Conservation (phyloP, 2,329 filamentous ascomycete genomes). For the Pleurostoma richardsiae region DNA sequence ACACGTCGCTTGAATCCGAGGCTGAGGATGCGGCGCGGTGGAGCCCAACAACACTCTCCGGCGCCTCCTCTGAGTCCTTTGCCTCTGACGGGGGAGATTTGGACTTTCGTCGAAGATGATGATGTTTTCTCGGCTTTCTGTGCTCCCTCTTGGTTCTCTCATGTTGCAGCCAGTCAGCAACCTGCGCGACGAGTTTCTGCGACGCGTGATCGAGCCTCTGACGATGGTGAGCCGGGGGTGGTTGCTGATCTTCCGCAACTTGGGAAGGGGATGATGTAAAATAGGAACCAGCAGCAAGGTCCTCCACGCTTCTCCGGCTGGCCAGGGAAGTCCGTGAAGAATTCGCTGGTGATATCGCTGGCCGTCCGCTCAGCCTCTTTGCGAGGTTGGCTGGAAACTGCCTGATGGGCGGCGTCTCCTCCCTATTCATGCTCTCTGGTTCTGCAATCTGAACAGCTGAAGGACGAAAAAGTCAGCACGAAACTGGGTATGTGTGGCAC, state of each 20-base stretch:
- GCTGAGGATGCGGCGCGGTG: conserved; percentile 49
- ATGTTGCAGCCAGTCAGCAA: conserved; percentile 77
- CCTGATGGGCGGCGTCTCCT: conserved; percentile 32
- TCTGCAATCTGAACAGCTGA: conserved; percentile 56
- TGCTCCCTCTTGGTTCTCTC: conserved; percentile 66
- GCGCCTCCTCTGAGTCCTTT: conserved; percentile 8
- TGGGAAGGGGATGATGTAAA: conserved; percentile 18
- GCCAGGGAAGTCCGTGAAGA: conserved; percentile 41
- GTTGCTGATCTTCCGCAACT: conserved; percentile 14
- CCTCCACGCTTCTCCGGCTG: conserved; percentile 29
- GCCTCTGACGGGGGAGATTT: conserved; percentile 26
- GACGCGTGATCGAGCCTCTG: conserved; percentile 29
- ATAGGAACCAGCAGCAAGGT: conserved; percentile 15
- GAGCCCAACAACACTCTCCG: conserved; percentile 11
- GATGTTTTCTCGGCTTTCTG: conserved; percentile 43
- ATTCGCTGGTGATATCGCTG: conserved; percentile 24
- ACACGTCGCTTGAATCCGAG: conserved; percentile 65
- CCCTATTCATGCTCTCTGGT: conserved; percentile 30
- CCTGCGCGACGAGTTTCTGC: conserved; percentile 64
- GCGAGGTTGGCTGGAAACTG: conserved; percentile 38
- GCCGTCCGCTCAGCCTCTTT: conserved; percentile 38
- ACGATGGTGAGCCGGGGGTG: conserved; percentile 19
- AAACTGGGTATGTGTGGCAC: too few species aligned
- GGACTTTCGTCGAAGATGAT: conserved; percentile 32
- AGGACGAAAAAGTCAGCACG: too few species aligned